Evolutionary conservation across 2,329 filamentous ascomycete genomes (phyloP).

Genomic region (Cladosporium sp.): DNA sequence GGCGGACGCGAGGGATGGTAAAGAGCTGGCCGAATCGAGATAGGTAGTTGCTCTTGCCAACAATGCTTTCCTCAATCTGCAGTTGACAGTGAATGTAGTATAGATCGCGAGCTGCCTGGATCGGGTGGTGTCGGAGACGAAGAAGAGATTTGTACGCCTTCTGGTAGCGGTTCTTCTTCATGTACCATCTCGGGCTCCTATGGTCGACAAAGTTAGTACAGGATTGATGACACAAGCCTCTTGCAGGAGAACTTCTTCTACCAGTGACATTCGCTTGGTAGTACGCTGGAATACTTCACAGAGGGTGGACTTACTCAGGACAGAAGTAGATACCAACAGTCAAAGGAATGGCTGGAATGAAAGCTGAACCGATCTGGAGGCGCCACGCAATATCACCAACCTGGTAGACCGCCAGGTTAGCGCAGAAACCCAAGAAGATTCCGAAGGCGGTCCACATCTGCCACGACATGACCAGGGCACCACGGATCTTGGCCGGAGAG

Average conservation of each 20-base stretch:
- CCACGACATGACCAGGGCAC: constrained; percentile 54
- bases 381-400: constrained; percentile 40
- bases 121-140: constrained; percentile 43
- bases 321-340: constrained; percentile 38
- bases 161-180: constrained; percentile 43
- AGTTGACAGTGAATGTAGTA: constrained; percentile 45
- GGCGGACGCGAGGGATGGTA: constrained; percentile 44
- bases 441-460: constrained; percentile 48
- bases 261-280: too few relatives aligned
- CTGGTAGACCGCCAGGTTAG: constrained; percentile 39
- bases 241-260: too few relatives aligned
- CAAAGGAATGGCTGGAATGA: constrained; percentile 45
- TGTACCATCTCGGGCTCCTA: constrained; percentile 28
- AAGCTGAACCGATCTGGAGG: constrained; percentile 44
- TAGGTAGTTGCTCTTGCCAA: constrained; percentile 37
- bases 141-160: constrained; percentile 49
- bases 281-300: background rate
- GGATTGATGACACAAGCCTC: background rate
- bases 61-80: constrained; percentile 23
- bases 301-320: constrained; percentile 31
- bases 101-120: constrained; percentile 53
- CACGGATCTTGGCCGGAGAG: constrained; percentile 51
- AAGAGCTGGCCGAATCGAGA: constrained; percentile 47
- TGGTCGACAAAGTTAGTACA: background rate
- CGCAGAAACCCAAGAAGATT: constrained; percentile 42